phyloP scores from a whole-genome alignment of 2,329 filamentous ascomycete genomes.

The Neofusicoccum kwambonambiense region DNA sequence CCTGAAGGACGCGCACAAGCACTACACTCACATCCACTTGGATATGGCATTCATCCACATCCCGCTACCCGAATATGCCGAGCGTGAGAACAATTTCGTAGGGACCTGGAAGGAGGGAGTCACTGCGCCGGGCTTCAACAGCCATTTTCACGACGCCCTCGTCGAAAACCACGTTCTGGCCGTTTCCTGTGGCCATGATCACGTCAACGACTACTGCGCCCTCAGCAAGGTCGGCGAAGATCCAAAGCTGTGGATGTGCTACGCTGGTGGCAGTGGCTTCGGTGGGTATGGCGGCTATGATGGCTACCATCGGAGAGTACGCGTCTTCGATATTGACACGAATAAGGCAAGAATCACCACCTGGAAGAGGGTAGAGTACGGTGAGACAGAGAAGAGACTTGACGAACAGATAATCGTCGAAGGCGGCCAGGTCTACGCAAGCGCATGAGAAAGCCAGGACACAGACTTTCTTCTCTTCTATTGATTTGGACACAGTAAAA shows the following conservation, averaged over 20 bases:
- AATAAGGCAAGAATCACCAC: conserved; percentile 85
- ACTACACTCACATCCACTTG: conserved; percentile 91
- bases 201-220: conserved; percentile 95
- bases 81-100: conserved; percentile 56
- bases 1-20: conserved; percentile 64
- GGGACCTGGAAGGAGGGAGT: conserved; percentile 80
- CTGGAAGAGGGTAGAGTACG: conserved; percentile 83
- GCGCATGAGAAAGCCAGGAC: background rate
- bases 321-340: conserved; percentile 91
- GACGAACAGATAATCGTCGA: conserved; percentile 64
- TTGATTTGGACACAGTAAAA: conserved; percentile 5
- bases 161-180: conserved; percentile 81
- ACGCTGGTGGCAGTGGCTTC: conserved; percentile 86
- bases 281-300: conserved; percentile 93
- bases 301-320: conserved; percentile 76
- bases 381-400: conserved; percentile 51
- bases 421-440: conserved; percentile 48
- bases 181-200: conserved; percentile 92
- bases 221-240: conserved; percentile 53
- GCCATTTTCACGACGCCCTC: conserved; percentile 87
- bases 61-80: conserved; percentile 83
- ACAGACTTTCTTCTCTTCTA: background rate
- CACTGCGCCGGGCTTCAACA: conserved; percentile 86
- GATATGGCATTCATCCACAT: conserved; percentile 98
- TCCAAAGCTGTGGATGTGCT: conserved; percentile 90